phyloP scores from a whole-genome alignment of 257 asterid species.

The Ballota nigra region DNA sequence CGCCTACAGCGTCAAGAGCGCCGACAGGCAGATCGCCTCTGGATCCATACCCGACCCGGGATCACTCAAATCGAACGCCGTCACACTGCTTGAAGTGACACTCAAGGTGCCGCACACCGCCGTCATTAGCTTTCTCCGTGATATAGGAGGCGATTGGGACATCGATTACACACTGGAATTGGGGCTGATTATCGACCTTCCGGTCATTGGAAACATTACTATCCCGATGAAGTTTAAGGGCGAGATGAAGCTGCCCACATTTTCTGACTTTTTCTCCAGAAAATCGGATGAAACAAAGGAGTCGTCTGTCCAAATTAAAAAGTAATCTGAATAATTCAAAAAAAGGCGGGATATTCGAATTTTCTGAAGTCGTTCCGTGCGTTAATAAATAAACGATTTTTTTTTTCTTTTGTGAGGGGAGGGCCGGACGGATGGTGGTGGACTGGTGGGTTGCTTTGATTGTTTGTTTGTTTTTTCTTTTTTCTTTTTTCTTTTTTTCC shows the following conservation, averaged over 20 bases:
- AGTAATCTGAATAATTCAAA: too few relatives aligned
- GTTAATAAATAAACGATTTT: too few relatives aligned
- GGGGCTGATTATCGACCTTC: conserved; percentile 61
- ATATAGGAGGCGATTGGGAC: conserved; percentile 82
- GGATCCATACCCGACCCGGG: conserved; percentile 81
- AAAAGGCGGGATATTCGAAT: neutral
- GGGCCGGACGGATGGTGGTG: too few relatives aligned
- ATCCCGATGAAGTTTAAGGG: conserved; percentile 68
- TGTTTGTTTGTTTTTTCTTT: too few relatives aligned
- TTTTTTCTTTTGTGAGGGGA: too few relatives aligned
- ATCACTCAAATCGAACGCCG: conserved; percentile 49
- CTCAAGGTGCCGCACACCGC: conserved; percentile 71
- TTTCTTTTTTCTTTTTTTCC: too few relatives aligned
- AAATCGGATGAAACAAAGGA: neutral
- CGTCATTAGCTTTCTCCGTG: conserved; percentile 51
- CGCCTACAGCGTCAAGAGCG: conserved; percentile 51
- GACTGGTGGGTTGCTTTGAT: too few relatives aligned
- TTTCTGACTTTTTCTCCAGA: conserved; percentile 47
- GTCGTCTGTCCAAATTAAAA: too few relatives aligned
- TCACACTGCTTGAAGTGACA: conserved; percentile 54
- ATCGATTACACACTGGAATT: conserved; percentile 57
- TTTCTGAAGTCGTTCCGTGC: neutral
- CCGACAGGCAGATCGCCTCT: conserved; percentile 40
- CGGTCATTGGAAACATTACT: conserved; percentile 58
- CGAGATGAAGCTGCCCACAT: conserved; percentile 71